phyloP scores from a whole-genome alignment of 495 filamentous ascomycete species.

The Glarea lozoyensis region DNA sequence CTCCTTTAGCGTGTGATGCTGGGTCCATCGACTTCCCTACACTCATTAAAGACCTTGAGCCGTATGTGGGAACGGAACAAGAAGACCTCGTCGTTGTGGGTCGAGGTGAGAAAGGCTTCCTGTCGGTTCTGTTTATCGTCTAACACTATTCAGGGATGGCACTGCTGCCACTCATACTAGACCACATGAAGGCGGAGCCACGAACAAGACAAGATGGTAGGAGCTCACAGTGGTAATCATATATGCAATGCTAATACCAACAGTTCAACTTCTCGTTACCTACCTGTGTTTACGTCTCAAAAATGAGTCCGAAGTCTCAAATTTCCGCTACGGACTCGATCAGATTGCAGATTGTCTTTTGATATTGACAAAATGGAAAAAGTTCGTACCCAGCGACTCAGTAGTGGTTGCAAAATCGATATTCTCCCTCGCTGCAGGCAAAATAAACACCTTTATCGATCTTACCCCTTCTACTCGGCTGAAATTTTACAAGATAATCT shows the following conservation, averaged over 20 bases:
- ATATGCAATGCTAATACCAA: neutral
- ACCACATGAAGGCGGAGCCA: neutral
- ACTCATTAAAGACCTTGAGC: slow-evolving; percentile 1
- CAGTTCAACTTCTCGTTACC: slow-evolving; percentile 10
- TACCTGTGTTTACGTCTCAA: slow-evolving; percentile 12
- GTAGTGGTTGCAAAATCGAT: slow-evolving; percentile 5
- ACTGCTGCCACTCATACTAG: neutral
- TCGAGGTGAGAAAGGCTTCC: slow-evolving; percentile 2
- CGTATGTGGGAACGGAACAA: neutral
- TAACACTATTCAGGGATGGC: neutral
- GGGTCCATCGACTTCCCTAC: no score
- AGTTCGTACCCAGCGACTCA: slow-evolving; percentile 8
- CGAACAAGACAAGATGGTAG: slow-evolving; percentile 5
- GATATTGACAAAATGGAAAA: slow-evolving; percentile 2
- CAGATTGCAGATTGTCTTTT: neutral
- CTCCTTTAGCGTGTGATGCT: no score
- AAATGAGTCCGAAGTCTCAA: slow-evolving; percentile 8
- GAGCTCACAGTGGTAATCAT: neutral
- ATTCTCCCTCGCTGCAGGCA: slow-evolving; percentile 2
- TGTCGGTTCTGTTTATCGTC: neutral
- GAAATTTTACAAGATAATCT: slow-evolving; percentile 37
- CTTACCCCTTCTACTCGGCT: slow-evolving; percentile 35
- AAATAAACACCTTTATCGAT: slow-evolving; percentile 27
- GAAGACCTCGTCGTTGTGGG: neutral
- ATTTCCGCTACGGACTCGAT: neutral